Conservation (phyloP, 495 filamentous ascomycete species). For the Aspergillus wentii region DNA sequence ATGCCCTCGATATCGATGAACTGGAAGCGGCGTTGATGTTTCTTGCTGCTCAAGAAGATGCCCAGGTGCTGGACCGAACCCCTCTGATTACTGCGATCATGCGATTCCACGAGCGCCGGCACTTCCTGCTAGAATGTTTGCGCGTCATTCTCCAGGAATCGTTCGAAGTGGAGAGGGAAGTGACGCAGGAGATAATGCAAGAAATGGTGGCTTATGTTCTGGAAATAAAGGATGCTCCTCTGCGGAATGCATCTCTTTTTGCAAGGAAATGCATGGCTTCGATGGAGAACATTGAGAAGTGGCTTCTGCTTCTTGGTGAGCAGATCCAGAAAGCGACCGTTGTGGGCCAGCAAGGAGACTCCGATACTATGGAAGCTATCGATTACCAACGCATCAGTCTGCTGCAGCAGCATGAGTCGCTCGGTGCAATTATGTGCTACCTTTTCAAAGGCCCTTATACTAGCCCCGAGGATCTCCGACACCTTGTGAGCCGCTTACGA, state of each 20-base stretch:
- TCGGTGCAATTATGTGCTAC: constrained; percentile 70
- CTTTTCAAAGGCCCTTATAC: constrained; percentile 71
- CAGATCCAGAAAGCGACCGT: constrained; percentile 65
- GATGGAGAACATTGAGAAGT: constrained; percentile 68
- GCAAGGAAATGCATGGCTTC: constrained; percentile 62
- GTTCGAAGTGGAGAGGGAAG: constrained; percentile 51
- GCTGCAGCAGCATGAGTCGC: constrained; percentile 78
- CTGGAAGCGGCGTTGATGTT: constrained; percentile 71
- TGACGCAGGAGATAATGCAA: constrained; percentile 34
- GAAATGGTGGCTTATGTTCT: constrained; percentile 39
- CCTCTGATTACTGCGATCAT: constrained; percentile 70
- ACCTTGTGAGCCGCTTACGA: constrained; percentile 60
- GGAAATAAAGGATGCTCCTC: constrained; percentile 35
- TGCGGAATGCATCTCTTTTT: constrained; percentile 49
- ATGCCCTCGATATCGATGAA: constrained; percentile 87
- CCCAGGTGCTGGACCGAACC: constrained; percentile 59
- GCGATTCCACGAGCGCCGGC: constrained; percentile 75
- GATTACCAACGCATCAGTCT: constrained; percentile 69
- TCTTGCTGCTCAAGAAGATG: constrained; percentile 60
- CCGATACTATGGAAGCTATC: constrained; percentile 62
- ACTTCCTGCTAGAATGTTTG: constrained; percentile 75
- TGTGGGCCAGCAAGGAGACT: constrained; percentile 53
- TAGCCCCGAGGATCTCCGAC: constrained; percentile 62
- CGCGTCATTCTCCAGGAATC: constrained; percentile 66
- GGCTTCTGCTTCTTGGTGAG: constrained; percentile 67